These are phyloP conservation scores for Boletus mariae DNA, from an alignment of 1,284 basidiomycete species.

Conservation along the genomic window DNA sequence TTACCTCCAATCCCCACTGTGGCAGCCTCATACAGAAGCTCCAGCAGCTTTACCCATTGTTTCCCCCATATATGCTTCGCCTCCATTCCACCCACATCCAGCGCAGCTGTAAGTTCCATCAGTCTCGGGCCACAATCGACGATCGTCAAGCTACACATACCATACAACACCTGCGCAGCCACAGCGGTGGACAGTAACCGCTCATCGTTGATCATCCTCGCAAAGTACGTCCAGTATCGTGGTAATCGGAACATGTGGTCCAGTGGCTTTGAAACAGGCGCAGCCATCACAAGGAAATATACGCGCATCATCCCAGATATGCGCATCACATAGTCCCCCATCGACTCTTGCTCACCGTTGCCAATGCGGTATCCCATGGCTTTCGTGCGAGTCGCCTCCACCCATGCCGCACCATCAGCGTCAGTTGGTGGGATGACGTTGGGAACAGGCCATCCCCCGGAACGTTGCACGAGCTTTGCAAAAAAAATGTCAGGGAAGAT, in stretches of 20 bases:
- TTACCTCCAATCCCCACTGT: constrained; percentile 47
- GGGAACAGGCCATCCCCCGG: constrained; percentile 70
- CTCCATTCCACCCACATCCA: constrained; percentile 69
- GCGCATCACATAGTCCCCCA: constrained; percentile 69
- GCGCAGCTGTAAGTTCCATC: constrained; percentile 45
- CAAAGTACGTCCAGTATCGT: constrained; percentile 67
- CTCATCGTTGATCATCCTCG: constrained; percentile 52
- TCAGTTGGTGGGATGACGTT: constrained; percentile 48
- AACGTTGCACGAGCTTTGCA: constrained; percentile 79
- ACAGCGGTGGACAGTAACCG: constrained; percentile 51
- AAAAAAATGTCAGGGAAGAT: constrained; percentile 76
- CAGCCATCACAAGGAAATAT: constrained; percentile 78
- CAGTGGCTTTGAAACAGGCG: constrained; percentile 41
- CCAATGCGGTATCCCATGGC: constrained; percentile 62
- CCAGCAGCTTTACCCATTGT: constrained; percentile 78
- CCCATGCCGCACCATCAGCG: constrained; percentile 44
- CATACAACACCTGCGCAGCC: constrained; percentile 62
- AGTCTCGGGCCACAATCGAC: constrained; percentile 6
- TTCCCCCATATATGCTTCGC: constrained; percentile 65
- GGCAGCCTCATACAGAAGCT: constrained; percentile 60
- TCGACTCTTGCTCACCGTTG: constrained; percentile 41
- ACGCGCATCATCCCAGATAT: constrained; percentile 83
- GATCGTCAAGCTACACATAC: constrained; percentile 41
- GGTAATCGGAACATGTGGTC: constrained; percentile 56
- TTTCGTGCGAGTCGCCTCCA: constrained; percentile 59